A percentile compares a stretch with the other conserved stretches of the same genome.
phyloP scores from a whole-genome alignment of 2,329 filamentous ascomycete genomes.

The Xylariaceae sp. region DNA sequence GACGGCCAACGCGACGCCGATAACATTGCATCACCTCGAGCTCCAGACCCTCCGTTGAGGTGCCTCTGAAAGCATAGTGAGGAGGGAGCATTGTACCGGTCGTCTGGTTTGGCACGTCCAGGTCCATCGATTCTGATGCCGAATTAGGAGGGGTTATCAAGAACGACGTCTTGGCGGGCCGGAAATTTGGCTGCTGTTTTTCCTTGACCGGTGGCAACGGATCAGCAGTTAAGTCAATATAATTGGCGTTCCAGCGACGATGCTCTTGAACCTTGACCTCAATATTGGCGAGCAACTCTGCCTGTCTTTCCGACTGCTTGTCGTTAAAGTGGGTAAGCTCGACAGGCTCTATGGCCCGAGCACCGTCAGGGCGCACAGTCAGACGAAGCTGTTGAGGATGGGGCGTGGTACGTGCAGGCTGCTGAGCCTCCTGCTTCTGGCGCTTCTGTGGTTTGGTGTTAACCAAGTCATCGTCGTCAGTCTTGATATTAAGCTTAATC shows the following conservation, averaged over 20 bases:
- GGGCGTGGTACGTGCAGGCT: slow-evolving; percentile 53
- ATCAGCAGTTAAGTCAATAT: slow-evolving; percentile 79
- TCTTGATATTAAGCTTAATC: slow-evolving; percentile 80
- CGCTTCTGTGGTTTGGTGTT: slow-evolving; percentile 80
- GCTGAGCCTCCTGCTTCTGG: slow-evolving; percentile 53
- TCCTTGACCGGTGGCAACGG: slow-evolving; percentile 76
- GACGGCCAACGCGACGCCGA: slow-evolving; percentile 76
- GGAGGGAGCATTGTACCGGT: slow-evolving; percentile 28
- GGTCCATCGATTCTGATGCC: slow-evolving; percentile 52
- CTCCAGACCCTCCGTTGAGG: slow-evolving; percentile 36
- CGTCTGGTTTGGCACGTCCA: slow-evolving; percentile 40
- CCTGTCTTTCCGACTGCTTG: slow-evolving; percentile 73
- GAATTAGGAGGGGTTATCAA: slow-evolving; percentile 60
- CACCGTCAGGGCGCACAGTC: slow-evolving; percentile 63
- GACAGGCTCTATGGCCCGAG: slow-evolving; percentile 61
- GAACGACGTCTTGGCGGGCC: slow-evolving; percentile 67
- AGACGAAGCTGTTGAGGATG: slow-evolving; percentile 59
- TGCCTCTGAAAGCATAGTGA: slow-evolving; percentile 44
- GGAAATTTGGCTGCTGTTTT: slow-evolving; percentile 59
- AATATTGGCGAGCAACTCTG: slow-evolving; percentile 73
- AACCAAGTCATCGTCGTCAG: slow-evolving; percentile 85
- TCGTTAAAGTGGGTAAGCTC: slow-evolving; percentile 76
- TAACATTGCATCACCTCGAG: slow-evolving; percentile 56
- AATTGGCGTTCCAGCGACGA: slow-evolving; percentile 84
- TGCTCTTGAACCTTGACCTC: slow-evolving; percentile 84